Percentiles rank a stretch among this genome's conserved stretches.
phyloP scores from a whole-genome alignment of 768 basidiomycete species.

The Suillus variegatus region DNA sequence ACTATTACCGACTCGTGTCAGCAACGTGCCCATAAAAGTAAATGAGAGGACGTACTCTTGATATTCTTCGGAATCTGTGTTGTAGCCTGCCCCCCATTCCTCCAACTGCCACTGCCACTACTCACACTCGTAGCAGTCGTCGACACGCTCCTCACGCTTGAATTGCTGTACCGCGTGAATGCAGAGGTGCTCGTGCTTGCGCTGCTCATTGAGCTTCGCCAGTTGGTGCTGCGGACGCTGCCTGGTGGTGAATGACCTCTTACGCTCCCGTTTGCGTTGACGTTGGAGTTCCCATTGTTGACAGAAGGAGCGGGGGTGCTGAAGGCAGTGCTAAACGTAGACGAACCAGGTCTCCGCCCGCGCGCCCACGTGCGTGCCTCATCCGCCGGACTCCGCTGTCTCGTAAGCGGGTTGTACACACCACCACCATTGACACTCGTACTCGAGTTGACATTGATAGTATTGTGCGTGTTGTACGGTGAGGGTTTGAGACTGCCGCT shows the following conservation, averaged over 20 bases:
- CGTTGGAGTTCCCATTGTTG: conserved; percentile 4
- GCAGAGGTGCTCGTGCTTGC: conserved; percentile 57
- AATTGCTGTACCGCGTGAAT: conserved; percentile 76
- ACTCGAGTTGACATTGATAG: not conserved
- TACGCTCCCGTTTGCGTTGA: conserved; percentile 7
- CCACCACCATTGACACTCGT: conserved; percentile 9
- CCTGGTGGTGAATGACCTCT: conserved; percentile 5
- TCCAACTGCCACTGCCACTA: conserved; percentile 64
- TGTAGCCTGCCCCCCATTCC: conserved; percentile 25
- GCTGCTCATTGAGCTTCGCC: conserved; percentile 77
- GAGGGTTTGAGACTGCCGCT: not conserved
- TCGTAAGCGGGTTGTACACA: conserved; percentile 27
- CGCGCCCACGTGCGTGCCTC: conserved; percentile 48
- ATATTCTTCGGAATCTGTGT: conserved; percentile 62
- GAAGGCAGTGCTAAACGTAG: conserved; percentile 18
- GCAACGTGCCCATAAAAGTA: not conserved
- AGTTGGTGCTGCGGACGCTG: conserved; percentile 44
- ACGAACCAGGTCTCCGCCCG: conserved; percentile 41
- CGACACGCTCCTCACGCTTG: conserved; percentile 70
- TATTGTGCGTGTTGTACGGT: not conserved
- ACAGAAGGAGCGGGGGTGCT: conserved; percentile 22
- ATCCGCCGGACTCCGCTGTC: conserved; percentile 41
- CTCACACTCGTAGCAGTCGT: conserved; percentile 83
- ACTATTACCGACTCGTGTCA: conserved; percentile 40
- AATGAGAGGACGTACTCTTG: conserved; percentile 62